Conservation (phyloP, 2,329 filamentous ascomycete species). For the Daldinia eschscholtzii region DNA sequence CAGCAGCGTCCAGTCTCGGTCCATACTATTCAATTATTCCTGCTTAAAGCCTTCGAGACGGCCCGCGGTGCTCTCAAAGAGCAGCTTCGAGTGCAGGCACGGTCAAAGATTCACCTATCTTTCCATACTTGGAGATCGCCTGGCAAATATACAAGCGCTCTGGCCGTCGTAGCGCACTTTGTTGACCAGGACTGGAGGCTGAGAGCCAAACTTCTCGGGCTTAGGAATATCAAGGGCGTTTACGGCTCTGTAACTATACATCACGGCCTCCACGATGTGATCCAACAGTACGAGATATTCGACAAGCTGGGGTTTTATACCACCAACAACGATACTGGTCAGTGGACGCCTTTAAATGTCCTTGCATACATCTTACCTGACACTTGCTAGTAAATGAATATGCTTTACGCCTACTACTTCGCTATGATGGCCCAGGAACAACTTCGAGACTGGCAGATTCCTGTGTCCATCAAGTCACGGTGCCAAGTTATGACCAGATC, state of each 20-base stretch:
- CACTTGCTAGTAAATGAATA: background rate
- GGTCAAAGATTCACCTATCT: constrained; percentile 2
- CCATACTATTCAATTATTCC: background rate
- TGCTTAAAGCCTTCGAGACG: background rate
- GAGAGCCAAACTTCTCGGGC: background rate
- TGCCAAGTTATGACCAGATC: background rate
- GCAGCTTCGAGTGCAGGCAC: background rate
- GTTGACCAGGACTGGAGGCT: background rate
- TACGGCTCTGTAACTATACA: background rate
- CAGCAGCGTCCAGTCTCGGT: too few relatives aligned
- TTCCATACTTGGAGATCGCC: background rate
- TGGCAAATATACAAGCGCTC: too few relatives aligned
- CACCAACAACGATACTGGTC: background rate
- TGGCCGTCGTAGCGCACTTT: background rate
- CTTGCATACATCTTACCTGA: background rate
- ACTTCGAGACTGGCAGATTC: background rate
- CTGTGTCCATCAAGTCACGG: background rate
- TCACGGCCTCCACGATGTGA: background rate
- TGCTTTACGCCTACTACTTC: background rate
- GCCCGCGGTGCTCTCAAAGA: background rate
- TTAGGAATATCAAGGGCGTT: background rate
- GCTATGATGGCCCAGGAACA: background rate
- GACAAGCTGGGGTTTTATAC: background rate
- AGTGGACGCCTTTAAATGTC: background rate
- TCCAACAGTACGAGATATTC: background rate